Evolutionary conservation across 371 early-diverging fungal species (phyloP), one percentile per base, ranked within the genome.

Genomic region (Scutellospora calospora): DNA sequence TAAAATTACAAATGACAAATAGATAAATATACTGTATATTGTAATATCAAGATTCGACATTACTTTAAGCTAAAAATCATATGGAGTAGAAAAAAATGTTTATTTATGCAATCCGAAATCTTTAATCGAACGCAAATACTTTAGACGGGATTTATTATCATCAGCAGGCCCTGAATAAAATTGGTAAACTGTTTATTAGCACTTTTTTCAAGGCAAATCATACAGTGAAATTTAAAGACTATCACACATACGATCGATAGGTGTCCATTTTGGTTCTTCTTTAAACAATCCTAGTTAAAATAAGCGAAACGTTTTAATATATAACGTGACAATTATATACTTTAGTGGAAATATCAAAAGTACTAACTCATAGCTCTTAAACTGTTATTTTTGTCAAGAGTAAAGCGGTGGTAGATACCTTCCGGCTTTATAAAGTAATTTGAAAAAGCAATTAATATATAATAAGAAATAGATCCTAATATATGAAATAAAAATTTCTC

Each of bases 401-500:
- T 97, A 84, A 98, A 98, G 49, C 99, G 93, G 86, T 98, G 98
- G 85, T 97, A 98, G 82, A 96, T 97, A 51, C 99, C 99, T 27
- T 97, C 93, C 27, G 97, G 98, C 93, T 94, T 84, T 16, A 75
- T 77, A 41, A 62, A 29, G 41, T 11, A 38, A 52, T 5, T 55
- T 51, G 4, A 72, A 45, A 59, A 52, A 25, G 74, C 27, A 14
- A 66, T 76, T 35, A 20, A 11, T 38, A 38, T 38, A 38, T 4
- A 38, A 38, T 38, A 38, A 38, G 6, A 4, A 38, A 4, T 38
- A 38, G 12, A 45, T 45, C 45, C 45, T 45, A 45, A 45, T 45
- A 45, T 45, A 45, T 45, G 45, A 14, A 22, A 25, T 29, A 45
- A 25, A 9, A 29, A 11, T 31, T 52, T 77, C 84, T 76, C 87